Evolutionary conservation across 1,284 basidiomycete species (phyloP), one percentile per base, ranked within the genome.

Genomic region (Sporisorium reilianum): DNA sequence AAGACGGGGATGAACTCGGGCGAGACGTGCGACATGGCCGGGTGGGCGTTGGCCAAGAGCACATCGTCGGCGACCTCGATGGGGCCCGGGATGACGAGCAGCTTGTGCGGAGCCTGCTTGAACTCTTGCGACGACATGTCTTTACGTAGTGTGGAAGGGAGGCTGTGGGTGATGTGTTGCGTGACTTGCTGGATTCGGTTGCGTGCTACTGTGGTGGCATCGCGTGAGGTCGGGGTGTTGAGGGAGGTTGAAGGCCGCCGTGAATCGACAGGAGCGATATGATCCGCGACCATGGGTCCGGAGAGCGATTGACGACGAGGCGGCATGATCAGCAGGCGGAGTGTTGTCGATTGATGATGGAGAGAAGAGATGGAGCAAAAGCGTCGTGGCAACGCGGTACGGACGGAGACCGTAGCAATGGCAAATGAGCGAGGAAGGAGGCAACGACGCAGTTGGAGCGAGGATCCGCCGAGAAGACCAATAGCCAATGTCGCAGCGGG

Each of bases 1-100:
- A 99, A 94, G 61, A 94, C 89, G 42, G 91, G 90, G 48, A 95
- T 89, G 85, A 99, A 98, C 53, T 94, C 93, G 14, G 91, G 90
- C 45, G 94, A 93, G 80, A 95, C 91, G 86, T 99, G 97, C 57
- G 79, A 80, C 79, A 84, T 80, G 38, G 81, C 77, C n/a, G 82
- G 81, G 69, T 83, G 83, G 18, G 82, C 80, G 32, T 83, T 81
- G 58, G 79, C 78, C 50, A 76, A 61, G 38, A 82, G 78, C 20
- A 91, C 92, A 83, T 93, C 92, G 85, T 94, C 91, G 45, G 91
- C 85, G 71, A 93, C 88, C 85, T 94, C 92, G 79, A 93, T 92
- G 40, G 93, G 92, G 18, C 92, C 92, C 48, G 93, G 92, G 75
- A 93, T 92, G 64, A 85, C 80, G 55, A 86, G 78, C 42, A 86